Evolutionary conservation across 257 asterid species (phyloP), one percentile per base, ranked within the genome.

Genomic region (Osmanthus fragrans): DNA sequence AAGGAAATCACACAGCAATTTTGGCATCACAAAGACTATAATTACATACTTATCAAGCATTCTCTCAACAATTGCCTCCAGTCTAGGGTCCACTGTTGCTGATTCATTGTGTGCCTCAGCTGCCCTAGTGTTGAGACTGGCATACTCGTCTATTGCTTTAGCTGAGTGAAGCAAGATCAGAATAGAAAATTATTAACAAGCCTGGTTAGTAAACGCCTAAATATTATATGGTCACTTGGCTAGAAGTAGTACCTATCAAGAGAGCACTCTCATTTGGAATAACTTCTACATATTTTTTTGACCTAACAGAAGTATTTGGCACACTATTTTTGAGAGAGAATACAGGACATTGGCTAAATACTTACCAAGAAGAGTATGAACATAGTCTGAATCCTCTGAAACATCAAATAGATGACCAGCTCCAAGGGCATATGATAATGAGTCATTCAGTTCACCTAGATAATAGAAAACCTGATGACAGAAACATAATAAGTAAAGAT

Each of bases 71-170:
- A 94, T 92, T 18, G 95, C 96, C 87, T 94, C 99, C 81, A 94
- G 80, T 83, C 98, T 90, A 60, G 97, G 90, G 84, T 92, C 99
- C 81, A 94, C 84, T 34, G 80, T 84, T 29, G 85, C 85, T 54
- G 91, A 76, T 79, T 82, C 90, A 81, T 85, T 92, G 72, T 87
- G 89, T 73, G 91, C 73, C 86, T 92, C 97, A 33, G 97, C 97
- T 51, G 94, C 94, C 84, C 77, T 94, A 72, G 90, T 90, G 89
- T 86, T 94, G 84, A 90, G 83, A 80, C 85, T 86, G 37, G 97
- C 97, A 83, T 94, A 94, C 75, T 94, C 98, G 78, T 94, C 98
- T 75, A 94, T 90, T 68, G 97, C 97, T 89, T 94, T 94, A 76
- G 95, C 97, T 94, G 90, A 74, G 34, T 39, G 71, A 70, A 70